Evolutionary conservation across 352 stramenopile species (phyloP).

Genomic region (Phytophthora quininea): DNA sequence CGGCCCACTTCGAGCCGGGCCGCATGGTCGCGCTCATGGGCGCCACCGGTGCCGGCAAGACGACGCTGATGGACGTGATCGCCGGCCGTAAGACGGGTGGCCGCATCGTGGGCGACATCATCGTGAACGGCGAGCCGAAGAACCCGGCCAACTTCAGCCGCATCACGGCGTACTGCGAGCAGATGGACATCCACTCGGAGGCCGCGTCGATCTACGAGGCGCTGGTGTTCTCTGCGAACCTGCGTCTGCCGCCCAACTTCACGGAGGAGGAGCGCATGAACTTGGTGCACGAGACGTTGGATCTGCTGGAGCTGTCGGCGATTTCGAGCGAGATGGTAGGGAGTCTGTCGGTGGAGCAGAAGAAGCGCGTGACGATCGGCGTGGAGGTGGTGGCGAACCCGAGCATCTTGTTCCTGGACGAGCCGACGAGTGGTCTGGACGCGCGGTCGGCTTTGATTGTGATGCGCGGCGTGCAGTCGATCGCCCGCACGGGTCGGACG

Average conservation of each 20-base stretch:
- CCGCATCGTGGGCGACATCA: slow-evolving; percentile 80
- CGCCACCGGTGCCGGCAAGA: slow-evolving; percentile 59
- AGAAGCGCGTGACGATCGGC: slow-evolving; percentile 93
- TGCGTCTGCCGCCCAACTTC: slow-evolving; percentile 68
- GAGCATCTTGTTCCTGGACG: slow-evolving; percentile 94
- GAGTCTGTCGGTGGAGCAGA: slow-evolving; percentile 85
- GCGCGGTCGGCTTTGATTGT: slow-evolving; percentile 83
- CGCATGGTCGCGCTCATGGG: slow-evolving; percentile 71
- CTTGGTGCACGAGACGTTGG: slow-evolving; percentile 56
- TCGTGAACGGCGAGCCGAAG: slow-evolving; percentile 89
- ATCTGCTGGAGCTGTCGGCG: slow-evolving; percentile 50
- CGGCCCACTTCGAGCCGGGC: slow-evolving; percentile 49
- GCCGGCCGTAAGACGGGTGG: slow-evolving; percentile 57
- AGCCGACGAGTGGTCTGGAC: slow-evolving; percentile 91
- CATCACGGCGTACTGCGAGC: slow-evolving; percentile 90
- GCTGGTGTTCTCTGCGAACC: slow-evolving; percentile 82
- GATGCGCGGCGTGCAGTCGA: slow-evolving; percentile 84
- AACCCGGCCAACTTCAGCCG: slow-evolving; percentile 76
- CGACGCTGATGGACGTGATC: slow-evolving; percentile 63
- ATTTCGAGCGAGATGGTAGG: slow-evolving; percentile 54
- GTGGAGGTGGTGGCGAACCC: slow-evolving; percentile 93
- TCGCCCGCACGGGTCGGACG: slow-evolving; percentile 86
- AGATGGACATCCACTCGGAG: slow-evolving; percentile 86
- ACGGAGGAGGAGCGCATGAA: slow-evolving; percentile 44
- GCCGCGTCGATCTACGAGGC: slow-evolving; percentile 83